Evolutionary conservation across 441 rosid species (phyloP), one percentile per base, ranked within the genome.

Genomic region (Macaranga tanarius): DNA sequence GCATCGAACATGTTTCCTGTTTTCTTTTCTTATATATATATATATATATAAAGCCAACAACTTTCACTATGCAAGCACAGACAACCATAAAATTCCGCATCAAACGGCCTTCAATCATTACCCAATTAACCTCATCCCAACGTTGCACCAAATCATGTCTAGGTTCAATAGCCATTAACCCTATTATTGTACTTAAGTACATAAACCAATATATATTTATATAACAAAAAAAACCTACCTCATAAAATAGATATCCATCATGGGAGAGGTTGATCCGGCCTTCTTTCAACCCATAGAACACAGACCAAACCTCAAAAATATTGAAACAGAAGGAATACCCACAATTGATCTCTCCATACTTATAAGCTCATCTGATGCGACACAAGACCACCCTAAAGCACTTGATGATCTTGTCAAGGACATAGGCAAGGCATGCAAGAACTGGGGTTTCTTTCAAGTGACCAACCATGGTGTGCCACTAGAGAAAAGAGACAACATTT

Each of bases 401-500:
- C 60, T 78, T 10, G 80, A 74, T 1, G 56, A 26, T 20, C 80
- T 84, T 26, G 86, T 79, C 8, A 48, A 71, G 42, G 71, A 86
- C 67, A 75, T 91, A 4, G 83, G 86, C 10, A 38, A 75, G 2
- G 96, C 97, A 0, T 86, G 96, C 88, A 65, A 72, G 80, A 63
- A 79, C 4, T 92, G 97, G 96, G 92, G 92, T 0, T 92, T 90
- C 59, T 89, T 92, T 68, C 89, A 85, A 50, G 87, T 88, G 66
- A 78, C 84, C 76, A 92, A 90, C 80, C 94, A 90, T 22, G 90
- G 97, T 17, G 89, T 90, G 25, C 74, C 89, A 0, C 42, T 48
- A 16, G 89, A 83, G 58, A 38, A 67, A 54, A 73, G 86, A 38
- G 73, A 70, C 52, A 82, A 75, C 3, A 55, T 89, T 0, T 81